Evolutionary conservation across 225 moss, liverwort and hornwort genomes (phyloP), one percentile per base, ranked within the genome.

Genomic region (Bryoerythrophyllum caledonicum): DNA sequence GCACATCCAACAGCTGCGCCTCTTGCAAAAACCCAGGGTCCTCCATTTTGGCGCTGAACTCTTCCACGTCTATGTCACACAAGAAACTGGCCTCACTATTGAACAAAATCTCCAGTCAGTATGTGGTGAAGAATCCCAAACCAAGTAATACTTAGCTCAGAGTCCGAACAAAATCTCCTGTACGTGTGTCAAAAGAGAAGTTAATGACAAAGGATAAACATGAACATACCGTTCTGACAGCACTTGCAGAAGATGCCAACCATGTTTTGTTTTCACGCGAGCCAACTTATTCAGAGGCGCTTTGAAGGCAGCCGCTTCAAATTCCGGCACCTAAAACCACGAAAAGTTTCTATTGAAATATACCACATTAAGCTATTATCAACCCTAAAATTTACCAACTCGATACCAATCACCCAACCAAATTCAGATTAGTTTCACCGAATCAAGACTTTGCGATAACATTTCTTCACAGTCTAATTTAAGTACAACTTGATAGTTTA

Each of bases 181-280:
- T 27, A 75, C n/a, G 4, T 10, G 54, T 62, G 10, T 34, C 27
- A 64, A 70, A 71, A 70, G n/a, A 74, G 43, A 60, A 58, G 63
- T 19, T 32, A 56, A 10, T 26, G 52, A 49, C 4, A 30, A 55
- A 76, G 66, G 28, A 66, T 52, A 3, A 49, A 54, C 63, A 63
- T 28, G 20, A 61, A 60, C 81, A 76, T 51, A 92, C 96, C 96
- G 83, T 80, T 97, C 97, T 24, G 89, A 85, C 56, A 97, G 63
- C 68, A 97, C 97, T 87, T 97, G 94, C 78, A 99, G 82, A 57
- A 99, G 81, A 88, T 99, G 97, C 91, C 84, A 90, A 32, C 94
- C 97, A 80, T 93, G 89, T 65, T 99, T 93, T 34, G 94, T 94
- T 80, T 93, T 99, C n/a, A 89, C 94, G 64, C 93, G 90, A 62